These are phyloP conservation scores for Lasiodiplodia sp. DNA, from an alignment of 2,329 filamentous ascomycete species.

Conservation along the genomic window DNA sequence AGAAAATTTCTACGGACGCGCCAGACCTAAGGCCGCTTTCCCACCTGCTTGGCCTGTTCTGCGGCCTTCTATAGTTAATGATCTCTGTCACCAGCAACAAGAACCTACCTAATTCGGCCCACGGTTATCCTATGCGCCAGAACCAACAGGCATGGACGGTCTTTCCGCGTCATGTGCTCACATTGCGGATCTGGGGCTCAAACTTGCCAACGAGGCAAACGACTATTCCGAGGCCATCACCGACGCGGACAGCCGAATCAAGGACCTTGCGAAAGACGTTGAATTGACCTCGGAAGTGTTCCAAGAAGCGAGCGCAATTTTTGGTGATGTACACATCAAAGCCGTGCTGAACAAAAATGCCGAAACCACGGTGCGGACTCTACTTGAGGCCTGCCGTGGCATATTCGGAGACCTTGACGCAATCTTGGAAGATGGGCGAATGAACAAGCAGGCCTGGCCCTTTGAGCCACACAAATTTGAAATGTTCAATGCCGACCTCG, in stretches of 20 bases:
- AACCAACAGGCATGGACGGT: neutral
- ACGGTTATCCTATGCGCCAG: neutral
- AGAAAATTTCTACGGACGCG: neutral
- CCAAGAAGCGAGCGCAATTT: slow-evolving; percentile 1
- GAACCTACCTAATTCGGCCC: neutral
- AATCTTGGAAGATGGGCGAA: neutral
- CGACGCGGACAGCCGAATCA: slow-evolving; percentile 1
- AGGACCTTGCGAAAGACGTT: slow-evolving; percentile 4
- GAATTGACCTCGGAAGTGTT: neutral
- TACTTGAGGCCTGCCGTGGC: neutral
- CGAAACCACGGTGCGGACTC: neutral
- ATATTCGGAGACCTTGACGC: slow-evolving; percentile 11
- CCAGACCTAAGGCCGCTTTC: neutral
- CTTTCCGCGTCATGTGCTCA: neutral
- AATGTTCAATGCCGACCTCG: slow-evolving; percentile 5
- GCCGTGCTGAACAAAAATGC: neutral
- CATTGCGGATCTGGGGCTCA: slow-evolving; percentile 5
- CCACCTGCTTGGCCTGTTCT: neutral
- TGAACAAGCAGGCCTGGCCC: neutral
- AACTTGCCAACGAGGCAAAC: neutral
- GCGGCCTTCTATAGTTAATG: neutral
- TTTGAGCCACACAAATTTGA: neutral
- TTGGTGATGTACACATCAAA: neutral
- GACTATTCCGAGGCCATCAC: neutral
- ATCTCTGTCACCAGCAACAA: neutral